Base-by-base conservation (phyloP, 768 basidiomycete species). In the Tricholoma sp. region DNA sequence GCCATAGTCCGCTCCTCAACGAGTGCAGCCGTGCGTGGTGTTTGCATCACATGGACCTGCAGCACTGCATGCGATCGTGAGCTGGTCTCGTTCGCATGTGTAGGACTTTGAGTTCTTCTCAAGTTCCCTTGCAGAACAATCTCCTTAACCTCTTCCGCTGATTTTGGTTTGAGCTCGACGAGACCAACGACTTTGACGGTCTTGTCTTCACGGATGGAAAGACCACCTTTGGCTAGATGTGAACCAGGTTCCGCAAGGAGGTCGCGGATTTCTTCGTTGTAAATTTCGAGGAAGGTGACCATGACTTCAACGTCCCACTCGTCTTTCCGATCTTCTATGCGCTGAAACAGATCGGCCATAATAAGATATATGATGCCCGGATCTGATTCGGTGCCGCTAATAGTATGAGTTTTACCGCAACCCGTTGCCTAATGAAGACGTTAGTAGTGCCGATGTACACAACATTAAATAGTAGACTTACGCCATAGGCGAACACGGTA, bases 361-460 rank as follows among this genome's bases (percentile, higher is more conserved):
- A 94, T 94, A 57, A 93, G 81, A 72, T 98, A 94, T 70, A 98
- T 97, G 65, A 97, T 86, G 29, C 97, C 97, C 16, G 92, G 93
- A 69, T 96, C 89, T 19, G 71, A 68, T 46, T 89, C 87, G 35
- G 90, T 88, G 57, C 96, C 96, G 65, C 94, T 97, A 71, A 99
- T 98, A 18, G 97, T 99, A 72, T 98, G 95, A 4, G 97, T 99
- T 74, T 99, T 99, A 61, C 97, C 97, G 69, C 97, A 98, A n/a
- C 97, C 97, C n/a, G 97, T 98, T 21, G 97, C 97, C 97, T 98
- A 66, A 18, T 24, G 43, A 57, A 11, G 34, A 50, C 45, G 46
- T 19, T 34, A 45, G 31, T 43, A 46, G 31, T 43, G 46, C 60
- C 39, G 56, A 59, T 22, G 32, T 59, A 53, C 8, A n/a, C 50